Percentiles rank a stretch among this genome's conserved stretches.
These are phyloP conservation scores for Isatis lusitanica DNA, from an alignment of 441 rosid genomes.

Conservation along the genomic window DNA sequence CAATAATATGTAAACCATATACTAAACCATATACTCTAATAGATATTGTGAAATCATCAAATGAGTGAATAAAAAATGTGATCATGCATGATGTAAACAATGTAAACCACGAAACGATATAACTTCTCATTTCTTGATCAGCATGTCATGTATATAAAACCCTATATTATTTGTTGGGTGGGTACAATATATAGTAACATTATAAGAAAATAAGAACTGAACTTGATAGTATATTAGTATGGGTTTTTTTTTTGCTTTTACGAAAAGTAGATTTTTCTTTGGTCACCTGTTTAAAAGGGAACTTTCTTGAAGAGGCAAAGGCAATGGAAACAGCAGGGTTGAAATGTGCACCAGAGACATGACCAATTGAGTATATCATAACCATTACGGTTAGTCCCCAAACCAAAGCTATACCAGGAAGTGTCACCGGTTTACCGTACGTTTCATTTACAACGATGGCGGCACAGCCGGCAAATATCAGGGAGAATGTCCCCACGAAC, in stretches of 20 bases:
- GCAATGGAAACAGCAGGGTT: constrained; percentile 49
- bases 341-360: constrained; percentile 50
- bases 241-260: not conserved
- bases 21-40: too few relatives aligned
- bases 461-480: constrained; percentile 45
- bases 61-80: not conserved
- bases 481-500: constrained; percentile 42
- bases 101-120: too few relatives aligned
- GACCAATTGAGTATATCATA: constrained; percentile 46
- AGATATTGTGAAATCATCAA: not conserved
- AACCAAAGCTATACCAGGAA: constrained; percentile 42
- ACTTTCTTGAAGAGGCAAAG: constrained; percentile 32
- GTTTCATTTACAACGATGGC: constrained; percentile 40
- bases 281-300: constrained; percentile 35
- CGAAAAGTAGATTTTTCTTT: not conserved
- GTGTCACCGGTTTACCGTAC: constrained; percentile 32
- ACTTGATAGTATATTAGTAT: not conserved
- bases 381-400: constrained; percentile 48
- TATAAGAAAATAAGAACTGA: not conserved
- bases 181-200: too few relatives aligned
- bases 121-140: not conserved
- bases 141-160: not conserved
- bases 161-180: not conserved
- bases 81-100: not conserved
- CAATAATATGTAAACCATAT: too few relatives aligned